Evolutionary conservation across 148 eudicot genomes (phyloP).

Genomic region (Fagopyrum tataricum): DNA sequence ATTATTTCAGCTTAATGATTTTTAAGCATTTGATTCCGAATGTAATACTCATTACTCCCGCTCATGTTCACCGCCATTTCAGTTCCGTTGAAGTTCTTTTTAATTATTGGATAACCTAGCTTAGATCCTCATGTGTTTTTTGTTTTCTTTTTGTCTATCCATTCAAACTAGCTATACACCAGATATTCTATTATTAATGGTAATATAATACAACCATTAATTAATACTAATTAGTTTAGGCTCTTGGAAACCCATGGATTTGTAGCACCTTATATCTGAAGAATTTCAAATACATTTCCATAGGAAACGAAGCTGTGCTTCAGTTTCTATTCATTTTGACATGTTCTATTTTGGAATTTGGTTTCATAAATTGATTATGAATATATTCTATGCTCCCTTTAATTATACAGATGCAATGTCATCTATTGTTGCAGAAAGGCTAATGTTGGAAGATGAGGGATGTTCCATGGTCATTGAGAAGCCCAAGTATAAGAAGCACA

Average conservation of each 20-base stretch:
- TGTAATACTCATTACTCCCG: too few species aligned
- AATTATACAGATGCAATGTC: background rate
- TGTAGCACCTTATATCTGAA: too few species aligned
- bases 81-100: too few species aligned
- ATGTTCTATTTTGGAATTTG: background rate
- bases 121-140: too few species aligned
- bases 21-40: too few species aligned
- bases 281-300: background rate
- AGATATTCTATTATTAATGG: too few species aligned
- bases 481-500: slow-evolving; percentile 48
- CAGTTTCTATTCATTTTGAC: background rate
- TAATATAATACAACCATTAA: too few species aligned
- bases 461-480: slow-evolving; percentile 15
- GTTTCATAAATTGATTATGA: background rate
- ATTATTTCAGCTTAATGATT: background rate
- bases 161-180: background rate
- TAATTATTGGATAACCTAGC: too few species aligned
- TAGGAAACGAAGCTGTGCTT: too few species aligned
- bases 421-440: slow-evolving; percentile 15
- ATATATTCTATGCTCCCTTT: background rate
- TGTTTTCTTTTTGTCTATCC: background rate
- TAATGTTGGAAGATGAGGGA: slow-evolving; percentile 28
- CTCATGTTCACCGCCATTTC: too few species aligned
- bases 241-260: too few species aligned
- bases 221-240: too few species aligned